Conservation (phyloP, 1,284 basidiomycete genomes). For the Ustilago lituana region DNA sequence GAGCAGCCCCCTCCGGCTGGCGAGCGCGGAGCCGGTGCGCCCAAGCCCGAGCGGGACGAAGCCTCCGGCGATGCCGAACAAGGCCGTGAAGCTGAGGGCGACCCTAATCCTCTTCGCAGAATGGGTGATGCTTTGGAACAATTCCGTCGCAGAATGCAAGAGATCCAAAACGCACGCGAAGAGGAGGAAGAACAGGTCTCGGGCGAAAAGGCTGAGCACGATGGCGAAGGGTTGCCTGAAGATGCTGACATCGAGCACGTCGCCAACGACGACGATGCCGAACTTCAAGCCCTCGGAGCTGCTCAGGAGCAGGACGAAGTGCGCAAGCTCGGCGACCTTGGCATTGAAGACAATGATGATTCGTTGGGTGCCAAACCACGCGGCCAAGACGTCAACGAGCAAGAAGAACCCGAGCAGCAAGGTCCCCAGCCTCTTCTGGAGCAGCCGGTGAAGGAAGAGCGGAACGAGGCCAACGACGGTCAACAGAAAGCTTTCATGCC, state of each 20-base stretch:
- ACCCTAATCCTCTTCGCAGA: conserved; percentile 77
- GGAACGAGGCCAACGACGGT: conserved; percentile 54
- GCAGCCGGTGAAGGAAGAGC: conserved; percentile 62
- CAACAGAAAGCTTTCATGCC: conserved; percentile 57
- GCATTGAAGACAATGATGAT: conserved; percentile 58
- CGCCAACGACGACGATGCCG: conserved; percentile 75
- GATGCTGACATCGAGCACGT: conserved; percentile 79
- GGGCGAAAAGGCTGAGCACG: conserved; percentile 68
- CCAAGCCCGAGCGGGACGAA: conserved; percentile 22
- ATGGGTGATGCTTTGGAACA: conserved; percentile 87
- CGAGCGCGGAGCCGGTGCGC: conserved; percentile 18
- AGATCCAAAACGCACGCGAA: conserved; percentile 76
- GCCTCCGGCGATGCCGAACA: conserved; percentile 33
- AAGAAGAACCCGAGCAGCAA: conserved; percentile 26
- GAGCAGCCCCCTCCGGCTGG: conserved; percentile 41
- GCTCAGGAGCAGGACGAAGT: conserved; percentile 74
- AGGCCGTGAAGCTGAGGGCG: conserved; percentile 50
- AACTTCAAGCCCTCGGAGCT: conserved; percentile 89
- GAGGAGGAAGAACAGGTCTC: conserved; percentile 66
- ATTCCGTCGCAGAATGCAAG: conserved; percentile 83
- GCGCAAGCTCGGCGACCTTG: conserved; percentile 74
- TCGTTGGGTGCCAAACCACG: conserved; percentile 67
- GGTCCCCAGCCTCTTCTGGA: conserved; percentile 50
- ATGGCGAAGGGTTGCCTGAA: conserved; percentile 70
- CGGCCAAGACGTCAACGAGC: conserved; percentile 26